Evolutionary conservation across 108 stramenopile species (phyloP).

Genomic region (Tribonema minus): DNA sequence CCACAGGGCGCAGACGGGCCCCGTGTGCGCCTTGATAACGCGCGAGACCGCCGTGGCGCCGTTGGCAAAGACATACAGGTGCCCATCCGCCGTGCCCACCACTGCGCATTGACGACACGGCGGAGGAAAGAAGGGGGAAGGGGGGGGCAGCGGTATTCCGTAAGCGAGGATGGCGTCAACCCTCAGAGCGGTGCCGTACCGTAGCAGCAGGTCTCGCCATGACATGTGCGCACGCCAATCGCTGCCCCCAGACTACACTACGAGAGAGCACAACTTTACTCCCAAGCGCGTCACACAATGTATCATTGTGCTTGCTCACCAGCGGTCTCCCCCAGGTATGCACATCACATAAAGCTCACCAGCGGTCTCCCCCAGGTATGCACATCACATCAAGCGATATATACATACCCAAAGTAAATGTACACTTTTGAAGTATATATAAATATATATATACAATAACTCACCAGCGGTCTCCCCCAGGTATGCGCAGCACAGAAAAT

Average conservation of each 20-base stretch:
- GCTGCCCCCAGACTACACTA: too few relatives aligned
- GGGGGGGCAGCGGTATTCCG: too few relatives aligned
- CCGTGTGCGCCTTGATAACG: conserved; percentile 58
- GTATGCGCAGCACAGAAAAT: conserved; percentile 12
- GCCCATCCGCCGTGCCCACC: conserved; percentile 37
- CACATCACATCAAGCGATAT: not conserved
- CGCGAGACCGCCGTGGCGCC: conserved; percentile 38
- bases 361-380: not conserved
- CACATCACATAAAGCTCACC: not conserved
- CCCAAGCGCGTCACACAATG: not conserved
- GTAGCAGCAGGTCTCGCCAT: too few relatives aligned
- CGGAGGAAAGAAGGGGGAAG: too few relatives aligned
- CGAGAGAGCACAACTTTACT: too few relatives aligned
- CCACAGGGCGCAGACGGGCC: conserved; percentile 51
- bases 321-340: not conserved
- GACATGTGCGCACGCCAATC: too few relatives aligned
- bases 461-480: conserved; percentile 22
- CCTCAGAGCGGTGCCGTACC: too few relatives aligned
- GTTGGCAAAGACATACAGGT: conserved; percentile 53
- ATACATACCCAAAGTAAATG: too few relatives aligned
- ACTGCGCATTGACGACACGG: too few relatives aligned
- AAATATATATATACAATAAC: too few relatives aligned
- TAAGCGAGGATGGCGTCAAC: too few relatives aligned
- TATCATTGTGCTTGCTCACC: not conserved
- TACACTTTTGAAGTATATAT: too few relatives aligned